These are phyloP conservation scores for Euphorbia tirucalli DNA, from an alignment of 345 rosid genomes.

Conservation along the genomic window DNA sequence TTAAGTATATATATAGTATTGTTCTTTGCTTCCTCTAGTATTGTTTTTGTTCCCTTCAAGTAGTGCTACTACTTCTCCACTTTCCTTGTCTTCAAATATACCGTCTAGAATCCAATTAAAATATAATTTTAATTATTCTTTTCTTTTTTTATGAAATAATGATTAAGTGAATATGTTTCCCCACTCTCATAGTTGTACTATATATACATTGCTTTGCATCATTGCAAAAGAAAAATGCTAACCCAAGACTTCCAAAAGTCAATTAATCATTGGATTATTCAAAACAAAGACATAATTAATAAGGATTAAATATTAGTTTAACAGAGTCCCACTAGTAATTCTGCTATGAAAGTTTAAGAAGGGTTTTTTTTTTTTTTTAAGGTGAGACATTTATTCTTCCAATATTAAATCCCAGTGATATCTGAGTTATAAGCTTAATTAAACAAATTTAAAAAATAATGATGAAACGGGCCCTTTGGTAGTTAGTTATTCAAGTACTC, in stretches of 20 bases:
- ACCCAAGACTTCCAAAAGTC: conserved; percentile 2
- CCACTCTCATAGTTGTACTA: conserved; percentile 1
- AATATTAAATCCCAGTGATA: no score
- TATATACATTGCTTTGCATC: not conserved
- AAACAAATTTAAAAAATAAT: no score
- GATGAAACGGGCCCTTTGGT: no score
- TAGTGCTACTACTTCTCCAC: conserved; percentile 14
- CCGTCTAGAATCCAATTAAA: not conserved
- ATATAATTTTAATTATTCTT: not conserved
- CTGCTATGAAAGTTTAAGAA: no score
- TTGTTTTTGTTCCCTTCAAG: not conserved
- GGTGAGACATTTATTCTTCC: no score
- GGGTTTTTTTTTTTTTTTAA: no score
- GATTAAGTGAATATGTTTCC: not conserved
- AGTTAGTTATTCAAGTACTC: no score
- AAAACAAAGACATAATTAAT: no score
- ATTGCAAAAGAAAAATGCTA: not conserved
- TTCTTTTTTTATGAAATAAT: not conserved
- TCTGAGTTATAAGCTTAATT: no score
- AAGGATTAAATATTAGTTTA: no score
- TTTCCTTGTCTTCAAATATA: conserved; percentile 7
- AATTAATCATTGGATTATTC: not conserved
- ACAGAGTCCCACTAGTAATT: no score
- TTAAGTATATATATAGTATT: not conserved
- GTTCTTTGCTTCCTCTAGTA: conserved; percentile 8